A percentile compares a stretch with the other conserved stretches of the same genome.
Evolutionary conservation across 2,329 filamentous ascomycete genomes (phyloP).

Genomic region (Cladosporium sphaerospermum): DNA sequence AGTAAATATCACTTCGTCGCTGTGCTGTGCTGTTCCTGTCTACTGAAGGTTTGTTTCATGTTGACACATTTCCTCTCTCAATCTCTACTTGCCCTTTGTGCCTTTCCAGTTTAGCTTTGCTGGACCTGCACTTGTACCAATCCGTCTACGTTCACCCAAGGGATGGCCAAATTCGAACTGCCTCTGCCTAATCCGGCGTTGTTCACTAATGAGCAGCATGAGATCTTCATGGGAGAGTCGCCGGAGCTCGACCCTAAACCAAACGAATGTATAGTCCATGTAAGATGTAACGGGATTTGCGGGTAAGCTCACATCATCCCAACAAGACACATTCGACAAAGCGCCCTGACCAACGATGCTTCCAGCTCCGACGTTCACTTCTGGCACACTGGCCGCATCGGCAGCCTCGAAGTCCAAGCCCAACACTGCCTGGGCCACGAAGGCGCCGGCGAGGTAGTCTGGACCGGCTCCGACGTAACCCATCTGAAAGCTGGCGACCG

Average conservation of each 20-base stretch:
- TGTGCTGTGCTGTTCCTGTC: background rate
- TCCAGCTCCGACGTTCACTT: slow-evolving; percentile 25
- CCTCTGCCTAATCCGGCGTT: slow-evolving; percentile 22
- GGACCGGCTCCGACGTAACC: slow-evolving; percentile 52
- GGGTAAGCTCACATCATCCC: slow-evolving; percentile 12
- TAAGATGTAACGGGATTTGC: slow-evolving; percentile 27
- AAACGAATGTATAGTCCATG: slow-evolving; percentile 24
- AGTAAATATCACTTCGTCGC: too few species aligned
- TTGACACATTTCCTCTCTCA: background rate
- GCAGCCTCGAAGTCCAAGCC: slow-evolving; percentile 54
- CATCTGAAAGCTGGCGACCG: slow-evolving; percentile 56
- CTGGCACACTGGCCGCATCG: slow-evolving; percentile 49
- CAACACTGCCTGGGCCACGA: slow-evolving; percentile 65
- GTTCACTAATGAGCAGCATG: slow-evolving; percentile 24
- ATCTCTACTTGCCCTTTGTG: background rate
- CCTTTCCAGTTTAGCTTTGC: background rate
- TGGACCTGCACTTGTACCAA: background rate
- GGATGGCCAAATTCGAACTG: slow-evolving; percentile 9
- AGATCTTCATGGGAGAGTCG: slow-evolving; percentile 24
- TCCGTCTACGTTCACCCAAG: background rate
- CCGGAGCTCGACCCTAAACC: slow-evolving; percentile 20
- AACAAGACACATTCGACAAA: background rate
- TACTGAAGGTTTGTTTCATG: background rate
- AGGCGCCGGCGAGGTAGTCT: slow-evolving; percentile 58
- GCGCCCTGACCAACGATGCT: background rate